Percentiles rank a stretch among this genome's conserved stretches.
These are phyloP conservation scores for Neurospora hispaniola DNA, from an alignment of 495 filamentous ascomycete genomes.

Conservation along the genomic window DNA sequence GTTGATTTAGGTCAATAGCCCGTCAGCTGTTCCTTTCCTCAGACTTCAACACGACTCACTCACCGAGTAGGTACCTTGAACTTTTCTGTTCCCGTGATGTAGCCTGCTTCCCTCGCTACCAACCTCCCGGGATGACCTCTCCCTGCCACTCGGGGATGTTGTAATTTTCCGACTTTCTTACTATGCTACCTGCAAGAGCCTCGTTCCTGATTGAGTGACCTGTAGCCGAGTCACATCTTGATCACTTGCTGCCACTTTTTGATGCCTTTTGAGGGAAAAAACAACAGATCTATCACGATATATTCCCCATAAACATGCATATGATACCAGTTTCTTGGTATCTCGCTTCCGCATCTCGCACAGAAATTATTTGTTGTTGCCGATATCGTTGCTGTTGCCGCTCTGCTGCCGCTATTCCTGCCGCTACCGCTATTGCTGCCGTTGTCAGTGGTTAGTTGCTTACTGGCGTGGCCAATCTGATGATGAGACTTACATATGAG, in stretches of 20 bases:
- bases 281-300: not conserved
- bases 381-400: not conserved
- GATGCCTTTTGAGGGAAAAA: not conserved
- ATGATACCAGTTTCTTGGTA: not conserved
- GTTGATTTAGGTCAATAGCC: not conserved
- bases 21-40: not conserved
- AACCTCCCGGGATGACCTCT: not conserved
- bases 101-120: not conserved
- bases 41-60: not conserved
- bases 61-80: not conserved
- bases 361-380: not conserved
- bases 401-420: not conserved
- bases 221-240: not conserved
- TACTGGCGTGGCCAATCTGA: not conserved
- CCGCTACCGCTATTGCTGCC: not conserved
- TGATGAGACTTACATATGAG: not conserved
- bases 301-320: not conserved
- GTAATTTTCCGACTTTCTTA: not conserved
- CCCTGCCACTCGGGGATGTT: not conserved
- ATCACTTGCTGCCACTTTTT: not conserved
- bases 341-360: not conserved
- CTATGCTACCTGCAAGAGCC: not conserved
- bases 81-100: not conserved
- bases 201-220: not conserved
- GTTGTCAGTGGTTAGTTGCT: not conserved